These are phyloP conservation scores for Linnemannia schmuckeri DNA, from an alignment of 192 early-diverging fungal genomes.

Conservation along the genomic window DNA sequence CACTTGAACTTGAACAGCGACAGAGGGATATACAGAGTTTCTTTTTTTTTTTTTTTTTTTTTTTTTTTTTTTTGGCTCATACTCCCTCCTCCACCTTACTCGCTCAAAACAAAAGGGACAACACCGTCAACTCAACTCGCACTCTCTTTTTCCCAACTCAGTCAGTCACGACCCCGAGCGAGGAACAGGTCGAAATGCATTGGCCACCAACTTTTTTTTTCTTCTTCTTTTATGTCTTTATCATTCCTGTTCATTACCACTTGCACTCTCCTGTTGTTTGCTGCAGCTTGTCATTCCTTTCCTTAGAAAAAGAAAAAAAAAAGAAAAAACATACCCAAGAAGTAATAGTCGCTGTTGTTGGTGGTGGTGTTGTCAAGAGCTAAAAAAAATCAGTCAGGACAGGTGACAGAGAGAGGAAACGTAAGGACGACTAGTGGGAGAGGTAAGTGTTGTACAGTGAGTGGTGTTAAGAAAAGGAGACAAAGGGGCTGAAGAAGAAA, in stretches of 20 bases:
- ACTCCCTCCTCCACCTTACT: background rate
- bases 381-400: background rate
- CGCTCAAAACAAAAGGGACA: background rate
- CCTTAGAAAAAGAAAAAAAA: background rate
- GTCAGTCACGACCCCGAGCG: background rate
- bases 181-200: background rate
- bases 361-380: background rate
- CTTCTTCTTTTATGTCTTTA: background rate
- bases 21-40: background rate
- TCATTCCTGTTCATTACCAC: background rate
- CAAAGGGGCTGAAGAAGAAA: background rate
- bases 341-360: background rate
- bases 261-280: background rate
- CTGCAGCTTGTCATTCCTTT: background rate
- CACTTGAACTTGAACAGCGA: background rate
- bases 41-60: no score
- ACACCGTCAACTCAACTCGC: background rate
- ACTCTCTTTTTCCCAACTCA: background rate
- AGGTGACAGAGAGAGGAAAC: background rate
- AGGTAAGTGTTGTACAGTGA: background rate
- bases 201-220: conserved; percentile 2
- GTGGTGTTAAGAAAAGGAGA: background rate
- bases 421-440: background rate
- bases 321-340: background rate
- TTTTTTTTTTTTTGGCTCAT: background rate